These are phyloP conservation scores for Lactifluus echinatus DNA, from an alignment of 768 basidiomycete genomes.

Conservation along the genomic window DNA sequence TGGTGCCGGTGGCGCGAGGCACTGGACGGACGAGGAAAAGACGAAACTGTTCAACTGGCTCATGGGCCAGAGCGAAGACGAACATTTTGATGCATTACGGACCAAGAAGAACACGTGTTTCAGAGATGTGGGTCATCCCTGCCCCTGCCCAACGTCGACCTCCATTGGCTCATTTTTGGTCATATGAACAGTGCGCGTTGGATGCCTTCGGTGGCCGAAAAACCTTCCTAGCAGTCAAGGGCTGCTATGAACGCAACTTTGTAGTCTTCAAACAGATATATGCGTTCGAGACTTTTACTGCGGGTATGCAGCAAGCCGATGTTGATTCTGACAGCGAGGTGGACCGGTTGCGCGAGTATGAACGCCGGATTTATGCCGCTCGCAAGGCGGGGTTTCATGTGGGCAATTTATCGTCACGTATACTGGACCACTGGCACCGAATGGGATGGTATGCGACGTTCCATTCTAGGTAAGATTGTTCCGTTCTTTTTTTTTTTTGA, in stretches of 20 bases:
- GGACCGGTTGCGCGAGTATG: constrained; percentile 62
- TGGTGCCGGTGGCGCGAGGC: constrained; percentile 51
- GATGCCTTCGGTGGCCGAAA: constrained; percentile 71
- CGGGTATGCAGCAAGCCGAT: constrained; percentile 29
- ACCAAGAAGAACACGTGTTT: constrained; percentile 79
- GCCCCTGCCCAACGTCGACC: neutral
- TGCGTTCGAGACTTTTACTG: constrained; percentile 52
- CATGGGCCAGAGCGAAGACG: constrained; percentile 61
- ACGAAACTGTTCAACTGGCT: constrained; percentile 71
- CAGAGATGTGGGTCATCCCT: constrained; percentile 45
- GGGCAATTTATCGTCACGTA: constrained; percentile 63
- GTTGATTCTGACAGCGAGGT: constrained; percentile 43
- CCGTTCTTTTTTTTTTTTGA: neutral
- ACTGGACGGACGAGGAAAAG: constrained; percentile 83
- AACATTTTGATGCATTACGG: constrained; percentile 69
- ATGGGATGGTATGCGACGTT: constrained; percentile 72
- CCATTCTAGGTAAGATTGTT: constrained; percentile 44
- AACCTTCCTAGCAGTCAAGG: constrained; percentile 77
- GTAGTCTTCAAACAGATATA: constrained; percentile 80
- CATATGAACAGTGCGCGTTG: constrained; percentile 45
- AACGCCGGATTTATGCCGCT: constrained; percentile 58
- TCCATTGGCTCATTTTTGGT: neutral
- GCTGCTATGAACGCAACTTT: constrained; percentile 79
- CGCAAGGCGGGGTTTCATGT: constrained; percentile 60
- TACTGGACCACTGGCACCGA: constrained; percentile 73